Conservation (phyloP, 2,329 filamentous ascomycete genomes). For the Aspergillus caelatus region DNA sequence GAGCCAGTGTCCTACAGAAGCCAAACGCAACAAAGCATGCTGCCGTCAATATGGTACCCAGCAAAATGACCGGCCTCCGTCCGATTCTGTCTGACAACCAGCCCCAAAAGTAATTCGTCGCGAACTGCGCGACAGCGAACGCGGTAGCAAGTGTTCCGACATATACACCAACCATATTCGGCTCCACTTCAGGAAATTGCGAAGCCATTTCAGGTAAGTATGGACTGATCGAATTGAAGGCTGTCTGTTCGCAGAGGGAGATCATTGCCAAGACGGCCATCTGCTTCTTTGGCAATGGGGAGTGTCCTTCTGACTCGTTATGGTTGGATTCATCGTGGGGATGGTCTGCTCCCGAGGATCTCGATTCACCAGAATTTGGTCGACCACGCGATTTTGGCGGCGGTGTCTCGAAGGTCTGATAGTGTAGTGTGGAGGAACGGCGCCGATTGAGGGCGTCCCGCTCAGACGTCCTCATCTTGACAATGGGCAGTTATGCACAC, state of each 20-base stretch:
- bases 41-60: conserved; percentile 81
- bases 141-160: conserved; percentile 87
- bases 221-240: conserved; percentile 92
- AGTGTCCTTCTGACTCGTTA: conserved; percentile 42
- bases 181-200: conserved; percentile 77
- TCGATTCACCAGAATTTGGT: conserved; percentile 46
- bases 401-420: conserved; percentile 52
- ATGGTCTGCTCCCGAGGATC: conserved; percentile 38
- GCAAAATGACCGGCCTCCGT: conserved; percentile 77
- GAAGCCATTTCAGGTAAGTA: conserved; percentile 93
- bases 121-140: conserved; percentile 89
- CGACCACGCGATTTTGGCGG: conserved; percentile 50
- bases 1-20: conserved; percentile 79
- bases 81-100: conserved; percentile 79
- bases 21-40: conserved; percentile 84
- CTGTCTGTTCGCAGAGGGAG: conserved; percentile 90
- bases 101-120: conserved; percentile 90
- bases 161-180: conserved; percentile 75
- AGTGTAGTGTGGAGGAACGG: conserved; percentile 48
- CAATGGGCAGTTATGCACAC: background rate
- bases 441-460: conserved; percentile 39
- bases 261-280: conserved; percentile 84
- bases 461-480: conserved; percentile 33
- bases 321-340: conserved; percentile 29
- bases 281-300: conserved; percentile 80